phyloP scores from a whole-genome alignment of 768 basidiomycete species.

The Tricholoma terreum region DNA sequence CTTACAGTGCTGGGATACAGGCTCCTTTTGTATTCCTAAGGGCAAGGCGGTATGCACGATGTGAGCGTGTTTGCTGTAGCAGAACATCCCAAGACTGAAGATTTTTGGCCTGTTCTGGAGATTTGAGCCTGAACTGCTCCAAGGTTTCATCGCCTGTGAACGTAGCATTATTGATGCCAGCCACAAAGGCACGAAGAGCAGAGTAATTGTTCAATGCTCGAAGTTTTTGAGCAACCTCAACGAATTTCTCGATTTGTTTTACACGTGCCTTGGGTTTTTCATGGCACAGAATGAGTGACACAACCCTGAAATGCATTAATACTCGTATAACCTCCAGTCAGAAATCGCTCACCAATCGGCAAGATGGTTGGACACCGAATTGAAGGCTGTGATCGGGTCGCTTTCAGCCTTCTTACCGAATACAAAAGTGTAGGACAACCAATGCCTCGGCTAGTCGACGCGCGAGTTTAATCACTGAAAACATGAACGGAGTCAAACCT shows the following conservation, averaged over 20 bases:
- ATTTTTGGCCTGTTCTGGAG: slow-evolving; percentile 70
- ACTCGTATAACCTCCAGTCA: slow-evolving; percentile 2
- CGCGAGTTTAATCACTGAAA: neutral
- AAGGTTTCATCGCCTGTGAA: slow-evolving; percentile 76
- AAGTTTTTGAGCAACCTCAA: slow-evolving; percentile 77
- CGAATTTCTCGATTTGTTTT: slow-evolving; percentile 84
- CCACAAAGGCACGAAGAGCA: slow-evolving; percentile 88
- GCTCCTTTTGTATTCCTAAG: slow-evolving; percentile 81
- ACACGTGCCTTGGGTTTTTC: slow-evolving; percentile 74
- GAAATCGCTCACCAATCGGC: slow-evolving; percentile 65
- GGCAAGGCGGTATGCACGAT: slow-evolving; percentile 89
- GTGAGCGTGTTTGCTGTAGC: slow-evolving; percentile 75
- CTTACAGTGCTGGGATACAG: slow-evolving; percentile 83
- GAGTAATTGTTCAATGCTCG: slow-evolving; percentile 90
- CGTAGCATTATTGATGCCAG: slow-evolving; percentile 84
- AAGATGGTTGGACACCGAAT: slow-evolving; percentile 75
- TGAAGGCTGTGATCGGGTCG: slow-evolving; percentile 74
- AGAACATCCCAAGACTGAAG: slow-evolving; percentile 83
- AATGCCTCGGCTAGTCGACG: slow-evolving; percentile 71
- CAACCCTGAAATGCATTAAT: slow-evolving; percentile 58
- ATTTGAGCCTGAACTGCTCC: slow-evolving; percentile 64
- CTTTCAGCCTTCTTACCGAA: slow-evolving; percentile 62
- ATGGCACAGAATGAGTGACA: slow-evolving; percentile 86
- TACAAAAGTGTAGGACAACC: slow-evolving; percentile 76
- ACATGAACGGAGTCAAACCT: slow-evolving; percentile 16